Evolutionary conservation across 768 basidiomycete genomes (phyloP), one percentile per base, ranked within the genome.

Genomic region (Kwoniella heveanensis): DNA sequence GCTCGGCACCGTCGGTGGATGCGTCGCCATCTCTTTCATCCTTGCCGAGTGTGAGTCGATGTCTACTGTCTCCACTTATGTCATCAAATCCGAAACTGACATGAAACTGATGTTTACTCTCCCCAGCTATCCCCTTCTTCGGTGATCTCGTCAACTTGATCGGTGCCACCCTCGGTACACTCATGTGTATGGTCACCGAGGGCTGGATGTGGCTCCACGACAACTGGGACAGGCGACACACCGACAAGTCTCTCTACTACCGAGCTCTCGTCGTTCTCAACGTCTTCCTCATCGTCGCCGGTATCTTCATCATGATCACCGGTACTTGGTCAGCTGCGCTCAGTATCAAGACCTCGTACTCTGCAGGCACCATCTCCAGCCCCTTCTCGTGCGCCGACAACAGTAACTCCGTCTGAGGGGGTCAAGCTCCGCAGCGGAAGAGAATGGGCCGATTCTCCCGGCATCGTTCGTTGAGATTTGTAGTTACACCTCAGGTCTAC

Each of bases 191-290:
- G 67, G 39, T 37, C 15, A 26, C 62, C 8, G 54, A 57, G n/a
- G 69, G 67, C 5, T 70, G 68, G 64, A 75, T 75, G 73, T 75
- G 73, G 70, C 60, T 75, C 1, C 64, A 72, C 57, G 69, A 72
- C 63, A 72, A 75, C 61, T 47, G 46, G 39, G 24, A 50, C 22
- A 29, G 57, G 27, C 62, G 69, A 49, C 59, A 65, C 22, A 50
- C 56, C 26, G 57, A 70, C 60, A 69, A 70, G 32, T 66, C 66
- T 1, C 63, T 72, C 6, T 63, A 64, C 36, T 72, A 67, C 67
- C 56, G 52, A 27, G 26, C 61, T 1, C 55, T 70, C 25, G 49
- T 75, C 10, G 53, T 49, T 6, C 65, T 70, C 48, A 71, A 70
- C 57, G 54, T 72, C 21, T 65, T 67, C 57, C 39, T 75, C 29